Conservation (phyloP, 805 yeast species). For the Zygotorulaspora chibaensis region DNA sequence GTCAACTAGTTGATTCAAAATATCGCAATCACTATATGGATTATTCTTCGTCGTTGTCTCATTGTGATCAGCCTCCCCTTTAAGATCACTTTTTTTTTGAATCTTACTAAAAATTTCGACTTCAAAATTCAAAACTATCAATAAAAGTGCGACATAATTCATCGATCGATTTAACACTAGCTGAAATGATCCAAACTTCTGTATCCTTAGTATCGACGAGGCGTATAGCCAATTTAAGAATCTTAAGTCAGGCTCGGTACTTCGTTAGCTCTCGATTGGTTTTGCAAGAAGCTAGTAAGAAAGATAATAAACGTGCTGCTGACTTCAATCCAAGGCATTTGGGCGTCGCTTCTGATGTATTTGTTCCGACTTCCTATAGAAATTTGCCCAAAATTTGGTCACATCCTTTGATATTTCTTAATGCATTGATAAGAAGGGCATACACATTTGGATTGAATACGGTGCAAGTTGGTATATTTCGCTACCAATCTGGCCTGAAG, state of each 20-base stretch:
- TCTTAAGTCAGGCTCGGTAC: neutral
- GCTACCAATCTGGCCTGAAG: conserved; percentile 62
- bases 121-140: neutral
- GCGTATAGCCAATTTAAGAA: neutral
- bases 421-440: conserved; percentile 53
- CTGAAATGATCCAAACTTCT: neutral
- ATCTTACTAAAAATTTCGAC: neutral
- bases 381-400: conserved; percentile 42
- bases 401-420: conserved; percentile 41
- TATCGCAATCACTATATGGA: neutral
- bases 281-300: conserved; percentile 7
- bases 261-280: neutral
- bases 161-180: neutral
- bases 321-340: conserved; percentile 39
- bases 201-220: neutral
- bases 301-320: conserved; percentile 12
- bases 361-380: conserved; percentile 48
- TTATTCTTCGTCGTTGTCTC: no score
- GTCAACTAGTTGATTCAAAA: neutral
- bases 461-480: conserved; percentile 58
- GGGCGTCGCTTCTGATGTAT: conserved; percentile 42
- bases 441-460: conserved; percentile 67
- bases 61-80: neutral
- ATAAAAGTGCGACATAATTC: neutral
- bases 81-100: neutral